Conservation (phyloP, 2,329 filamentous ascomycete genomes). For the Xylariaceae sp. region DNA sequence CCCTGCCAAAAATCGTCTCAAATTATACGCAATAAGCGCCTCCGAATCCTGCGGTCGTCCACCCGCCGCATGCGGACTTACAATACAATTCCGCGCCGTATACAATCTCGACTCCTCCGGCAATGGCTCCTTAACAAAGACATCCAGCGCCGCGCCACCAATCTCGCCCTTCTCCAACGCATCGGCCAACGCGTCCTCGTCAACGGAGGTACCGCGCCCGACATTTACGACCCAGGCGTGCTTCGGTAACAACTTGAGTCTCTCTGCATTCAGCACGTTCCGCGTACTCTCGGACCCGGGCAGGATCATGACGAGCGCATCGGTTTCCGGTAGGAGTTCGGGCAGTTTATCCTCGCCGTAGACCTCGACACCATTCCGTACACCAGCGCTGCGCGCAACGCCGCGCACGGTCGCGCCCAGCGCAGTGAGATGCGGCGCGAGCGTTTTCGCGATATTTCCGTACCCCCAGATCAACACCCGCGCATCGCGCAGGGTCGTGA, state of each 20-base stretch:
- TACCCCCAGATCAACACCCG: slow-evolving; percentile 59
- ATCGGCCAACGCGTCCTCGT: slow-evolving; percentile 45
- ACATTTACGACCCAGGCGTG: slow-evolving; percentile 55
- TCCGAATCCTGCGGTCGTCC: slow-evolving; percentile 57
- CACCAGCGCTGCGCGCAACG: slow-evolving; percentile 51
- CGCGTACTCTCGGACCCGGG: slow-evolving; percentile 53
- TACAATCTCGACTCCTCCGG: slow-evolving; percentile 41
- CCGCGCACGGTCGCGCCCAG: slow-evolving; percentile 56
- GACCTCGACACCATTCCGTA: slow-evolving; percentile 55
- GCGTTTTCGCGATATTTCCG: slow-evolving; percentile 59
- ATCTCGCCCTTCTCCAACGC: slow-evolving; percentile 41
- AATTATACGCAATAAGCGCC: slow-evolving; percentile 54
- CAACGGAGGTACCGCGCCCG: slow-evolving; percentile 44
- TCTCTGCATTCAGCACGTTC: slow-evolving; percentile 50
- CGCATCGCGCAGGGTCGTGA: slow-evolving; percentile 56
- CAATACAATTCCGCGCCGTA: slow-evolving; percentile 46
- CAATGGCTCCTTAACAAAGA: slow-evolving; percentile 38
- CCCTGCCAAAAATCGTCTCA: slow-evolving; percentile 54
- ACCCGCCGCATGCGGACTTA: slow-evolving; percentile 55
- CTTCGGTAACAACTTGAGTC: slow-evolving; percentile 48
- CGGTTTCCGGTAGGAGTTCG: slow-evolving; percentile 50
- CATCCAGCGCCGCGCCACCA: slow-evolving; percentile 47
- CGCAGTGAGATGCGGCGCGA: slow-evolving; percentile 48
- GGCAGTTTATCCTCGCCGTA: slow-evolving; percentile 49
- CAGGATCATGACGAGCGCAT: slow-evolving; percentile 64